These are phyloP conservation scores for Trichoderma sp. DNA, from an alignment of 2,329 filamentous ascomycete species.

Conservation along the genomic window DNA sequence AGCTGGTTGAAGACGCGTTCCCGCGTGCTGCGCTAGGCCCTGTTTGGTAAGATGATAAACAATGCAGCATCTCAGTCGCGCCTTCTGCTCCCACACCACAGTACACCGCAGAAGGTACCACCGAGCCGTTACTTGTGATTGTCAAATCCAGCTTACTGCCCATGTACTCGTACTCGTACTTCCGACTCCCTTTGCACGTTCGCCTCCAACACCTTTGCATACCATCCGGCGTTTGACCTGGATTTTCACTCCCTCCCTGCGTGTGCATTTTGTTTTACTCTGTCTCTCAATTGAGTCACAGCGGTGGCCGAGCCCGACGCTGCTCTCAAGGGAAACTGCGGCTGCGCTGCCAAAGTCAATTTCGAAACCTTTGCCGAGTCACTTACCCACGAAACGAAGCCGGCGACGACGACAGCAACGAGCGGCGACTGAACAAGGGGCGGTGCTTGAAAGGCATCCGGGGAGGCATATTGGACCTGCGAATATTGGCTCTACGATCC, in stretches of 20 bases:
- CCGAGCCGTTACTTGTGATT: background rate
- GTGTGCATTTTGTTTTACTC: slow-evolving; percentile 16
- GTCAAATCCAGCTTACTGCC: slow-evolving; percentile 6
- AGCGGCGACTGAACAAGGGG: slow-evolving; percentile 3
- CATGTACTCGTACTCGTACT: background rate
- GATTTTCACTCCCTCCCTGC: slow-evolving; percentile 13
- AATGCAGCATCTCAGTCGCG: slow-evolving; percentile 36
- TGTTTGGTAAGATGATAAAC: slow-evolving; percentile 38
- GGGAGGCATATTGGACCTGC: background rate
- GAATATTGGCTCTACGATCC: slow-evolving; percentile 13
- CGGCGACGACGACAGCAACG: background rate
- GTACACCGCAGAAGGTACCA: background rate
- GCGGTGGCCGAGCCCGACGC: background rate
- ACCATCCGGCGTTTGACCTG: slow-evolving; percentile 21
- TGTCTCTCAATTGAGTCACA: slow-evolving; percentile 22
- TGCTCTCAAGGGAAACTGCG: background rate
- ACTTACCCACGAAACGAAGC: background rate
- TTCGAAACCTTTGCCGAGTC: slow-evolving; percentile 10
- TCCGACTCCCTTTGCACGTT: background rate
- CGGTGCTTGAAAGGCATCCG: background rate
- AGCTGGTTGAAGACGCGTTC: slow-evolving; percentile 32
- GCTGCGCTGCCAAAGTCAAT: slow-evolving; percentile 12
- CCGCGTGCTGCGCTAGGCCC: slow-evolving; percentile 35
- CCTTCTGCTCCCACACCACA: slow-evolving; percentile 6
- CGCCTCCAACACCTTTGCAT: slow-evolving; percentile 14